Base-by-base conservation (phyloP, 2,329 filamentous ascomycete species). In the Bipolaris sorokiniana region DNA sequence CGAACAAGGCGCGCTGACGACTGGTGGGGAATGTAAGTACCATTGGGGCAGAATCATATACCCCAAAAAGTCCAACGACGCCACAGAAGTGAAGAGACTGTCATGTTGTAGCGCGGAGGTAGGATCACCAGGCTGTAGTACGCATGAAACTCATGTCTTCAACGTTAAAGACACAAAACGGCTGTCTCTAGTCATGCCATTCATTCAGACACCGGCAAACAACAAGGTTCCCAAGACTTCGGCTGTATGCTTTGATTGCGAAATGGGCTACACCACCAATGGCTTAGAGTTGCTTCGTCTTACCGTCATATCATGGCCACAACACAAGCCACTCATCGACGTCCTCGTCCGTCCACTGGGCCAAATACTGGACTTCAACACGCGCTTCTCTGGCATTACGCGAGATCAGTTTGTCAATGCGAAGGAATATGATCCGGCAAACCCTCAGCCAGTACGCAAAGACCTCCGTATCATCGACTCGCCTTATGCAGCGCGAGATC, bases 241-340 rank as follows among this genome's bases (percentile, higher is more conserved):
- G 34, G 91, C 90, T 2, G 87, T 98, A 10, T 90, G 88, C 62
- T 94, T 99, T 68, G 95, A 99, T 74, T 98, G 95, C 69, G 95
- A 99, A 73, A 99, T 99, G 95, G 91, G 91, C 4, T 98, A 96
- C 72, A 99, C 96, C 0, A 90, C 91, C 0, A 77, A 89, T 48
- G 95, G 96, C 0, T 80, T 98, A 63, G 95, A 99, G 75, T 83
- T 99, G 16, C 88, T 98, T 54, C 91, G 95, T 7, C 77, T 99
- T 3, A 98, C 95, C 0, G 93, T 91, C 5, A 89, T 94, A 3
- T 87, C 89, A 9, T 99, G 95, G 93, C 94, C 94, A 0, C 80
- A 83, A 7, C 90, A 91, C 18, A 84, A 88, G 50, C 83, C 84
- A 50, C 76, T 99, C 0, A 79, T 98, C 5, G 95, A 99, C 71